Base-by-base conservation (phyloP, 1,284 basidiomycete species). In the Athelia psychrophila region DNA sequence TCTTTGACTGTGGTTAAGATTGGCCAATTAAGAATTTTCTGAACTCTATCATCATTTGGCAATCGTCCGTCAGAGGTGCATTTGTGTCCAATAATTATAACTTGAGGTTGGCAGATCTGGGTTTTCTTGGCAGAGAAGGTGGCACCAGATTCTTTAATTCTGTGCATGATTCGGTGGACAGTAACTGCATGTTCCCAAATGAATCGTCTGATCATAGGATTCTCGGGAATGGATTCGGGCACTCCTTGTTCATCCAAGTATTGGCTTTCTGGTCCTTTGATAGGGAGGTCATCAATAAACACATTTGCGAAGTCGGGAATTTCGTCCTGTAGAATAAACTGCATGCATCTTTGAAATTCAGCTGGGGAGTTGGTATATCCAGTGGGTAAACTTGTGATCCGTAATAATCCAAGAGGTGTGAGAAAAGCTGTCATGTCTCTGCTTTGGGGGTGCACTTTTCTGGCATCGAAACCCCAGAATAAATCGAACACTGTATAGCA, bases 301-400 rank as follows among this genome's bases (percentile, higher is more conserved):
- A 62, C 61, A 33, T 66, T 60, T 10, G 66, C 60, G 3, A 53
- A 32, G 3, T 59, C 5, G 9, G 49, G 61, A 27, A 57, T 66
- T 54, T 60, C 64, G 42, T 55, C 58, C n/a, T 56, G 49, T 2
- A 75, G 44, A 16, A 74, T 65, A 44, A 64, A 68, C 0, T 59
- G 61, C 23, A 73, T 63, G 53, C 72, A 64, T 2, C 66, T 63
- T 30, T 74, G 71, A 47, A 71, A 69, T 18, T 71, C 67, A 0
- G 65, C 57, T 0, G 69, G 61, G 0, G 67, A 70, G 48, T 71
- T 71, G 0, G 69, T 71, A 57, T 61, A 74, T 2, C 72, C 72
- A 56, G 61, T 63, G 5, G 70, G 71, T 32, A 75, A 47, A 2
- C 58, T 63, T 0, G 63, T 64, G 2, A 73, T 53, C 16, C 64